A percentile compares a stretch with the other conserved stretches of the same genome.
Evolutionary conservation across 805 yeast species (phyloP).

Genomic region (Lachancea kluyveri): DNA sequence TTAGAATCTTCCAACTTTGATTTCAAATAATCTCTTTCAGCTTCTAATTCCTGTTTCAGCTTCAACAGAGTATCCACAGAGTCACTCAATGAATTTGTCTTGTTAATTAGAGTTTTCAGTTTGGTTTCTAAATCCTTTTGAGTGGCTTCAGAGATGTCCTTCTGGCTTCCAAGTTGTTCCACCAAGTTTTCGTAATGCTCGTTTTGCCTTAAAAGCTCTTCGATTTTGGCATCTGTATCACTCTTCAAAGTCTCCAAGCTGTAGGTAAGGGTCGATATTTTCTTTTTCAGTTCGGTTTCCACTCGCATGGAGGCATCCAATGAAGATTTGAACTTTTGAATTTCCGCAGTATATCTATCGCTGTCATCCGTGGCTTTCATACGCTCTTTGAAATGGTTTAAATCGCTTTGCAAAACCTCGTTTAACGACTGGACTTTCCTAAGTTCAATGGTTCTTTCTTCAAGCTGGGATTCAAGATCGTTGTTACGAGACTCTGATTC

Average conservation of each 20-base stretch:
- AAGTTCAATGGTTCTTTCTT: conserved; percentile 50
- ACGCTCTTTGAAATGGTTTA: conserved; percentile 44
- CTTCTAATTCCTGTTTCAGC: conserved; percentile 57
- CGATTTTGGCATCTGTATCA: conserved; percentile 32
- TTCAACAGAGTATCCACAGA: conserved; percentile 53
- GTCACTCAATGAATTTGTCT: conserved; percentile 50
- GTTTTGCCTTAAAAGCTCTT: conserved; percentile 37
- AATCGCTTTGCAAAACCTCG: conserved; percentile 48
- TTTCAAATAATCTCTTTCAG: conserved; percentile 44
- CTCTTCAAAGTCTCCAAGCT: conserved; percentile 51
- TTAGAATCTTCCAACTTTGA: conserved; percentile 30
- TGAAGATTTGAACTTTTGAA: conserved; percentile 47
- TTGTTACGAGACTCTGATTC: conserved; percentile 46
- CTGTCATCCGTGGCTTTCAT: conserved; percentile 36
- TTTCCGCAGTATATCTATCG: conserved; percentile 44
- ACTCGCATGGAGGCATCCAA: conserved; percentile 49
- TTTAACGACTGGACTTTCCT: conserved; percentile 43
- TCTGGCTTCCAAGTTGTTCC: conserved; percentile 38
- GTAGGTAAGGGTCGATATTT: conserved; percentile 53
- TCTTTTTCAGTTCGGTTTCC: conserved; percentile 63
- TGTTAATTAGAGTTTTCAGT: conserved; percentile 41
- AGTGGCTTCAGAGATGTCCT: conserved; percentile 36
- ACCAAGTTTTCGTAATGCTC: conserved; percentile 36
- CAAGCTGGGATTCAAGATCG: conserved; percentile 47
- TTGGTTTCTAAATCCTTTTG: conserved; percentile 42